Percentiles rank a stretch among this genome's conserved stretches.
phyloP scores from a whole-genome alignment of 176 grass and related monocot genomes.

The Hsuehochloa calcarea region DNA sequence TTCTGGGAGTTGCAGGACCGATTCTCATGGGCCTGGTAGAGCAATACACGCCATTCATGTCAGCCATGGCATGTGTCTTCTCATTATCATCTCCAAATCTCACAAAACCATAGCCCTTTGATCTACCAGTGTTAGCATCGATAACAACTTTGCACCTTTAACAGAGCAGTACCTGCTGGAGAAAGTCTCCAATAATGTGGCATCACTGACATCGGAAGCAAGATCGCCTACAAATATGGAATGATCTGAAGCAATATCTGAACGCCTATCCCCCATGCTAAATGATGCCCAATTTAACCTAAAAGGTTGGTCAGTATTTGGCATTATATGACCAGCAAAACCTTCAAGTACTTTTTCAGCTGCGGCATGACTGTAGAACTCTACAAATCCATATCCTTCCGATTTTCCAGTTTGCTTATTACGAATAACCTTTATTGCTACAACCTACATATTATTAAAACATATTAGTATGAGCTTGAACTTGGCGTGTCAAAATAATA shows the following conservation, averaged over 20 bases:
- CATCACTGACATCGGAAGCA: conserved; percentile 91
- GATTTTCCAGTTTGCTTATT: conserved; percentile 89
- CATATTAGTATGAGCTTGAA: neutral
- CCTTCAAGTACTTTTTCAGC: conserved; percentile 86
- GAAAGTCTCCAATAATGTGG: conserved; percentile 72
- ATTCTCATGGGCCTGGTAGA: conserved; percentile 93
- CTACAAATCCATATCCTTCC: conserved; percentile 96
- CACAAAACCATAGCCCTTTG: conserved; percentile 97
- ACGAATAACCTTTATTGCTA: conserved; percentile 83
- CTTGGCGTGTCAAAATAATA: neutral
- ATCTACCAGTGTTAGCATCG: conserved; percentile 94
- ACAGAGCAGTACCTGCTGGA: conserved; percentile 88
- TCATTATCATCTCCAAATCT: conserved; percentile 90
- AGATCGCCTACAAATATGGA: conserved; percentile 99
- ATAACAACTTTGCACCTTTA: conserved; percentile 96
- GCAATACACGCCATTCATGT: conserved; percentile 96
- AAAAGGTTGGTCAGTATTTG: conserved; percentile 92
- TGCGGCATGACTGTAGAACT: conserved; percentile 77
- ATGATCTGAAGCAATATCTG: conserved; percentile 76
- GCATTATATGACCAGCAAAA: conserved; percentile 90
- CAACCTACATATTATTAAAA: conserved; percentile 39
- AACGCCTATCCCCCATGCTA: conserved; percentile 88
- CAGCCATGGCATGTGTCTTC: conserved; percentile 81
- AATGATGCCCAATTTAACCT: conserved; percentile 98
- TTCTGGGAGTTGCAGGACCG: conserved; percentile 89